Evolutionary conservation across 2,329 filamentous ascomycete genomes (phyloP).

Genomic region (Paecilomyces sp.): DNA sequence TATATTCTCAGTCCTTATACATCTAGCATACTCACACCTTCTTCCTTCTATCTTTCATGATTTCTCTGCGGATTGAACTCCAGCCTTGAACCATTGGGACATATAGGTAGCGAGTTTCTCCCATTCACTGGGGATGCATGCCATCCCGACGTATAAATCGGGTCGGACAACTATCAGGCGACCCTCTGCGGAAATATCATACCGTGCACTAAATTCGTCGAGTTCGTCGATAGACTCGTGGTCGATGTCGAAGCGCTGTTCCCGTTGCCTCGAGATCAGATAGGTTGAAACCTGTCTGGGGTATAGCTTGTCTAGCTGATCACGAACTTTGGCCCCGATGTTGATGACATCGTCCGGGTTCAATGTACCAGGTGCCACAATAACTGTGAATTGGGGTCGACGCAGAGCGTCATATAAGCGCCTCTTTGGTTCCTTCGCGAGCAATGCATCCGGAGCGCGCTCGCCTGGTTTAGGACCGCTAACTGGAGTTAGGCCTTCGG

Average conservation of each 20-base stretch:
- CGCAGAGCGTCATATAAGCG: not conserved
- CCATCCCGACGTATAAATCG: not conserved
- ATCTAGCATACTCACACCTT: no score
- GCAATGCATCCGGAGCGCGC: not conserved
- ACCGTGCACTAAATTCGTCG: not conserved
- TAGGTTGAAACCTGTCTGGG: not conserved
- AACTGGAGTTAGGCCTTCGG: not conserved
- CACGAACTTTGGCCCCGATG: not conserved
- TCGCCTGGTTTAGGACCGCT: not conserved
- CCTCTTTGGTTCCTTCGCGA: not conserved
- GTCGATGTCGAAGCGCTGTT: not conserved
- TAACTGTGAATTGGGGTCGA: not conserved
- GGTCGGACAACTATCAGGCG: not conserved
- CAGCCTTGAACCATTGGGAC: not conserved
- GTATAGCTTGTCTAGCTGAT: not conserved
- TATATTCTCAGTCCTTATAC: not conserved
- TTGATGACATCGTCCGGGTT: not conserved
- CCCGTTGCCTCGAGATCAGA: not conserved
- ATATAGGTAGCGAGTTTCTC: not conserved
- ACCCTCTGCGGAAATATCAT: not conserved
- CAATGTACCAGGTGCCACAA: not conserved
- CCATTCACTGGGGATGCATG: not conserved
- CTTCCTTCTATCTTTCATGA: no score
- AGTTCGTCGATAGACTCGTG: not conserved
- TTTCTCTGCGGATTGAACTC: not conserved